phyloP scores from a whole-genome alignment of 2,329 filamentous ascomycete species.

The Fusarium tricinctum region DNA sequence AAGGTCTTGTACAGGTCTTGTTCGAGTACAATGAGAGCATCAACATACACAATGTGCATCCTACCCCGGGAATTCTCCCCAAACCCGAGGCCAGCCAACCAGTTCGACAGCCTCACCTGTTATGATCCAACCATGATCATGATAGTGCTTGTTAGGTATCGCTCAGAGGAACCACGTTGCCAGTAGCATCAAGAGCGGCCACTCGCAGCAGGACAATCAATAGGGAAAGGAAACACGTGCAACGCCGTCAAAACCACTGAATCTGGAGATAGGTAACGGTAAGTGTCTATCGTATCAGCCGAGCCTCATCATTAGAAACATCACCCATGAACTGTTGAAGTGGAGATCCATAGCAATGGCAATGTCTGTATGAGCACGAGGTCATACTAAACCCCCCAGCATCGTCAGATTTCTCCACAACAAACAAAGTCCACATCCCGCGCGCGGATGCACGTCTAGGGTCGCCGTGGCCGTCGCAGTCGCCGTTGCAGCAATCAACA shows the following conservation, averaged over 20 bases:
- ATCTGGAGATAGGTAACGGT: too few species aligned
- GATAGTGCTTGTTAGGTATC: conserved; percentile 8
- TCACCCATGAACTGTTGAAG: conserved; percentile 21
- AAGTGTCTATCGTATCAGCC: conserved; percentile 25
- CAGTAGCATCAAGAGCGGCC: conserved; percentile 14
- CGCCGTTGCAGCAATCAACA: conserved; percentile 45
- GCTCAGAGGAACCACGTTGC: conserved; percentile 37
- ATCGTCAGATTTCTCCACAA: conserved; percentile 45
- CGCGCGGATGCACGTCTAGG: conserved; percentile 44
- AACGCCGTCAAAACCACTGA: too few species aligned
- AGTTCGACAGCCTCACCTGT: conserved; percentile 8
- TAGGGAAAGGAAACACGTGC: conserved; percentile 1
- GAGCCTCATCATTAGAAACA: conserved; percentile 38
- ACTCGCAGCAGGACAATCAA: conserved; percentile 31
- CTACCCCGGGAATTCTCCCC: background rate
- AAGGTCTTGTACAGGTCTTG: too few species aligned
- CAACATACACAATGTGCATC: background rate
- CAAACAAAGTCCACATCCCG: conserved; percentile 40
- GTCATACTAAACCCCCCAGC: conserved; percentile 24
- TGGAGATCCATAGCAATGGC: conserved; percentile 25
- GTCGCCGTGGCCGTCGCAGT: conserved; percentile 38
- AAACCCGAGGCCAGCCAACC: conserved; percentile 7
- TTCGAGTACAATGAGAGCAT: background rate
- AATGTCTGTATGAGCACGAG: background rate
- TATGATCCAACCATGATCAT: conserved; percentile 8